Percentiles rank a stretch among this genome's conserved stretches.
Conservation (phyloP, 176 grass and related monocot species). For the Triticum monococcum region DNA sequence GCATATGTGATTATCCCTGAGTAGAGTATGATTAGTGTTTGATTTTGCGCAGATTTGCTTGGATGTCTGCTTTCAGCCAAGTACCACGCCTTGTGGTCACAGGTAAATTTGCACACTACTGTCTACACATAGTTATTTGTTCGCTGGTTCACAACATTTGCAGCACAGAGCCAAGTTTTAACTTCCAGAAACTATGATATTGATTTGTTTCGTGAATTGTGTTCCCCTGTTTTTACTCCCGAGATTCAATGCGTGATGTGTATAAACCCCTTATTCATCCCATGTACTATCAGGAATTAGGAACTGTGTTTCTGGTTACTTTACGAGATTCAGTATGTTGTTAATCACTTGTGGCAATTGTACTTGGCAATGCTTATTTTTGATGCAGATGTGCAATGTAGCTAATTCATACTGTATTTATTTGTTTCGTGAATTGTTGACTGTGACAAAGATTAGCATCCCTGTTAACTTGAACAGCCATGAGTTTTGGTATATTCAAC, state of each 20-base stretch:
- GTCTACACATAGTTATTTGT: too few species aligned
- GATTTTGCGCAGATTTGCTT: constrained; percentile 66
- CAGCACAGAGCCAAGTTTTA: not conserved
- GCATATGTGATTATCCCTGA: not conserved
- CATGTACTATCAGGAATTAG: not conserved
- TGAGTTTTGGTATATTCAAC: not conserved
- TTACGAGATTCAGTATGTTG: not conserved
- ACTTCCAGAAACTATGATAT: not conserved
- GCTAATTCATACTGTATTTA: not conserved
- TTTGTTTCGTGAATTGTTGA: not conserved
- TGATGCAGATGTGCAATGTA: not conserved
- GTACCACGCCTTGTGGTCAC: constrained; percentile 76
- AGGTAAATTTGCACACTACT: constrained; percentile 44
- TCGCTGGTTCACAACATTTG: too few species aligned
- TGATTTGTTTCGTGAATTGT: not conserved
- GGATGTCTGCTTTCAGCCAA: constrained; percentile 87
- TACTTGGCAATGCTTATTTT: not conserved
- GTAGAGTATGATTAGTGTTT: constrained; percentile 17
- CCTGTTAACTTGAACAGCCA: not conserved
- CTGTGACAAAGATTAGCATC: not conserved
- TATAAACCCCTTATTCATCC: not conserved
- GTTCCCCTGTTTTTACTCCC: not conserved
- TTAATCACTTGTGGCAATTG: not conserved
- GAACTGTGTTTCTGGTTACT: not conserved
- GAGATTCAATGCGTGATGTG: not conserved